Evolutionary conservation across 225 moss, liverwort and hornwort genomes (phyloP).

Genomic region (Marchantia paleacea): DNA sequence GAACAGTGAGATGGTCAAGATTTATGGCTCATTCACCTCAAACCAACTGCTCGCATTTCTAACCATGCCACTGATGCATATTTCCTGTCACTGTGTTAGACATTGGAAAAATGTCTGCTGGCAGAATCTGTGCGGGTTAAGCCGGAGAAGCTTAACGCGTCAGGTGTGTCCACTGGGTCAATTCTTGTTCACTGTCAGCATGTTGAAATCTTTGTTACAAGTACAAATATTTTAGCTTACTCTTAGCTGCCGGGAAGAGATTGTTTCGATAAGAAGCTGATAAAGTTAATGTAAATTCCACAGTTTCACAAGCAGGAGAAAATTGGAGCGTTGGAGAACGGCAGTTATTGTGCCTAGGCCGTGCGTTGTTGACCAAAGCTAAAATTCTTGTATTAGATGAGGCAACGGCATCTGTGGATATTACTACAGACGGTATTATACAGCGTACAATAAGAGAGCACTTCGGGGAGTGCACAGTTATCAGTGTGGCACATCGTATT

Average conservation of each 20-base stretch:
- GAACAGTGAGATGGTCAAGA: no score
- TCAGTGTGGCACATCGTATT: conserved; percentile 80
- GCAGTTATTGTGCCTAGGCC: conserved; percentile 68
- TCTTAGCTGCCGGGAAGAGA: background rate
- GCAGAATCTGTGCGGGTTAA: conserved; percentile 46
- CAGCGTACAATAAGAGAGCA: conserved; percentile 56
- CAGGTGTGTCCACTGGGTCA: conserved; percentile 31
- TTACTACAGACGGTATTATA: conserved; percentile 56
- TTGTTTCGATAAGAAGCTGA: background rate
- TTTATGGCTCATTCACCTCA: no score
- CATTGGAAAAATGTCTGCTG: conserved; percentile 21
- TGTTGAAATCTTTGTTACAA: background rate
- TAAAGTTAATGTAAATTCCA: background rate
- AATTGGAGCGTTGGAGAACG: conserved; percentile 85
- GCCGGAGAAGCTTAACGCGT: conserved; percentile 62
- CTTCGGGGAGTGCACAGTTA: conserved; percentile 57
- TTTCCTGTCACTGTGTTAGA: no score
- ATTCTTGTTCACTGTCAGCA: background rate
- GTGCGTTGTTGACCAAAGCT: conserved; percentile 58
- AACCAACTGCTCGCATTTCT: no score
- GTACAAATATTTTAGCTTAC: background rate
- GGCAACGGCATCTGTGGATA: conserved; percentile 71
- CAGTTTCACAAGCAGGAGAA: conserved; percentile 65
- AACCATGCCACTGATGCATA: no score
- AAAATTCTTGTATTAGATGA: conserved; percentile 70